Percentiles rank a stretch among this genome's conserved stretches.
phyloP scores from a whole-genome alignment of 176 grass and related monocot species.

The Elaeis guineensis region DNA sequence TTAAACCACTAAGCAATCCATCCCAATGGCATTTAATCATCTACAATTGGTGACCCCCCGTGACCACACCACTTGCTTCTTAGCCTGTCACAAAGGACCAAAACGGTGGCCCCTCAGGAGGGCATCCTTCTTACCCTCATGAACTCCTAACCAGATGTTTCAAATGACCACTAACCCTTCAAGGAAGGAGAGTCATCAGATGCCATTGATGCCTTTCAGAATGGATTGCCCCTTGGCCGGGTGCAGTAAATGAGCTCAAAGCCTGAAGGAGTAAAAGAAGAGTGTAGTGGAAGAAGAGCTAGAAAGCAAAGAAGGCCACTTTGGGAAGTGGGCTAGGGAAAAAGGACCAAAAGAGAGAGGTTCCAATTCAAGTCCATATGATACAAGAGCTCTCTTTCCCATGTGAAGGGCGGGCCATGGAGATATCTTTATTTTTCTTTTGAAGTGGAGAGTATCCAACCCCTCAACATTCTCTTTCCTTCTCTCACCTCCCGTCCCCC shows the following conservation, averaged over 20 bases:
- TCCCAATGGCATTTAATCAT: not conserved
- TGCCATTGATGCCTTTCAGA: conserved; percentile 24
- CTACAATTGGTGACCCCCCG: not conserved
- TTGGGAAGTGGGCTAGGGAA: conserved; percentile 21
- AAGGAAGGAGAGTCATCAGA: conserved; percentile 26
- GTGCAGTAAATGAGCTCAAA: conserved; percentile 6
- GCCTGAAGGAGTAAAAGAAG: conserved; percentile 1
- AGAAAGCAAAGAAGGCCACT: conserved; percentile 34
- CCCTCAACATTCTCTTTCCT: conserved; percentile 2
- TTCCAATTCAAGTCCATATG: conserved; percentile 10
- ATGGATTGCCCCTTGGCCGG: not conserved
- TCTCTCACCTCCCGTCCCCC: not conserved
- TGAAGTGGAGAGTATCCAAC: conserved; percentile 9
- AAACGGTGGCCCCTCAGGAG: conserved; percentile 8
- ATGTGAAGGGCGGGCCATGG: conserved; percentile 27
- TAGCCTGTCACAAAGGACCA: conserved; percentile 12
- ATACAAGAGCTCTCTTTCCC: conserved; percentile 50
- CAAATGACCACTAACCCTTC: not conserved
- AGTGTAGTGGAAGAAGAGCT: conserved; percentile 15
- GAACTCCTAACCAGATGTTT: not conserved
- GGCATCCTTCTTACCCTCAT: not conserved
- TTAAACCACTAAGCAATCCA: not conserved
- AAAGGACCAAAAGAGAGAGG: not conserved
- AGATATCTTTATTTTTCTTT: conserved; percentile 11
- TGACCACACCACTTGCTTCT: conserved; percentile 9